Base-by-base conservation (phyloP, 441 rosid genomes). In the Mallotus japonicus region DNA sequence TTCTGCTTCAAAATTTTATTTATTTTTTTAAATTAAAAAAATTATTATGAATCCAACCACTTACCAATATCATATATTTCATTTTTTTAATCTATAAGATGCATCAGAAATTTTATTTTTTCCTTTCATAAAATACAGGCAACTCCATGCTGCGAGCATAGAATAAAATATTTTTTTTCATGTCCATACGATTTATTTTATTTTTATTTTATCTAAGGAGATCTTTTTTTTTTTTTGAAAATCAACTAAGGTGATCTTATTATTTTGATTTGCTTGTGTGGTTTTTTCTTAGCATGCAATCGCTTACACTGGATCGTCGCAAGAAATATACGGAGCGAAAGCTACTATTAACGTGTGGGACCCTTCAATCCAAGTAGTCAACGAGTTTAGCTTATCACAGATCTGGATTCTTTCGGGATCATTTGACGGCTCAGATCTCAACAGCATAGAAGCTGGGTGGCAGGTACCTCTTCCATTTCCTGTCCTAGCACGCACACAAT, bases 361-460 rank as follows among this genome's bases (percentile, higher is more conserved):
- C 80, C 99, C 99, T 17, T 86, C 85, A 61, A 87, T 92, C 61
- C 97, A 87, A 81, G 70, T 91, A 92, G 80, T 89, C 76, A 92
- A 95, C 74, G 99, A 95, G 92, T 95, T 95, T 76, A 95, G 99
- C 79, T 85, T 95, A 75, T 95, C 99, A 34, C 99, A 95, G 90
- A 85, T 95, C n/a, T 95, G 99, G 99, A 75, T 95, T 70, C 87
- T 95, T 42, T 97, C 97, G 72, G 99, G 99, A 79, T 90, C 98
- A 10, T 95, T 95, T 20, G 97, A 93, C 84, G 93, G 93, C 83
- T 92, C 99, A 83, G 98, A 95, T 90, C 97, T 95, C 79, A 95
- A 92, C 82, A 95, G 99, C 82, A 95, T 95, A 57, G 99, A 95
- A 91, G 98, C 98, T 81, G 99, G 99, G 71, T 95, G 99, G 99